Percentiles rank a stretch among this genome's conserved stretches.
Conservation (phyloP, 352 stramenopile genomes). For the Phytophthora colocasiae region DNA sequence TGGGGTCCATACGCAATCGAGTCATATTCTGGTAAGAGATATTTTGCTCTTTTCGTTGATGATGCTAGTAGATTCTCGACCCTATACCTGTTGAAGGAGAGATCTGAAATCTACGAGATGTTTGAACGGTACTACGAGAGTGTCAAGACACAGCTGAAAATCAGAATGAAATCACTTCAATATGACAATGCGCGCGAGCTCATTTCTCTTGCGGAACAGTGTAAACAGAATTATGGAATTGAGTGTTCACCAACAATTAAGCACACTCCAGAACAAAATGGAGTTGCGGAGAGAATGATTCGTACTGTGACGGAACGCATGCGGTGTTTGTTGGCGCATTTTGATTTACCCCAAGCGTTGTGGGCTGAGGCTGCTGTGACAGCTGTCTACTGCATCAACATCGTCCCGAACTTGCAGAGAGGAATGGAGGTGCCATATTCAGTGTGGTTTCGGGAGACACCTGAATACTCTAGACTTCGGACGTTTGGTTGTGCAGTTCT, state of each 20-base stretch:
- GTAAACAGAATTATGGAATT: conserved; percentile 20
- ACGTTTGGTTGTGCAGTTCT: too few species aligned
- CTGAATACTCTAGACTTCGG: too few species aligned
- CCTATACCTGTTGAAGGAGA: conserved; percentile 15
- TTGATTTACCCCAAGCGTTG: conserved; percentile 17
- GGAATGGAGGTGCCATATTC: too few species aligned
- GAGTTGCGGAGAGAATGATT: conserved; percentile 25
- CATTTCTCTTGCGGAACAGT: background rate
- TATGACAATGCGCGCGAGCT: conserved; percentile 22
- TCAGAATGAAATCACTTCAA: conserved; percentile 25
- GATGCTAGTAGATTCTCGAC: conserved; percentile 22
- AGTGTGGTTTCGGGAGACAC: too few species aligned
- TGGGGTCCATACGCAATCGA: conserved; percentile 21
- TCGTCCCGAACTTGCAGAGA: too few species aligned
- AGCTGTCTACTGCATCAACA: too few species aligned
- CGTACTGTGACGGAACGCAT: conserved; percentile 32
- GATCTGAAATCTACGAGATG: conserved; percentile 21
- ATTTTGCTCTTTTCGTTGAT: conserved; percentile 33
- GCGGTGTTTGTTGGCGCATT: conserved; percentile 25
- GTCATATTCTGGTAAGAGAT: conserved; percentile 22
- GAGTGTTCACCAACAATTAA: conserved; percentile 20
- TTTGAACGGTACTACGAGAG: conserved; percentile 17
- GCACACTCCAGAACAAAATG: conserved; percentile 27
- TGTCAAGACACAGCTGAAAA: conserved; percentile 17
- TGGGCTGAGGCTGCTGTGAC: conserved; percentile 2